These are phyloP conservation scores for Lepidium aucheri DNA, from an alignment of 345 rosid genomes.

Conservation along the genomic window DNA sequence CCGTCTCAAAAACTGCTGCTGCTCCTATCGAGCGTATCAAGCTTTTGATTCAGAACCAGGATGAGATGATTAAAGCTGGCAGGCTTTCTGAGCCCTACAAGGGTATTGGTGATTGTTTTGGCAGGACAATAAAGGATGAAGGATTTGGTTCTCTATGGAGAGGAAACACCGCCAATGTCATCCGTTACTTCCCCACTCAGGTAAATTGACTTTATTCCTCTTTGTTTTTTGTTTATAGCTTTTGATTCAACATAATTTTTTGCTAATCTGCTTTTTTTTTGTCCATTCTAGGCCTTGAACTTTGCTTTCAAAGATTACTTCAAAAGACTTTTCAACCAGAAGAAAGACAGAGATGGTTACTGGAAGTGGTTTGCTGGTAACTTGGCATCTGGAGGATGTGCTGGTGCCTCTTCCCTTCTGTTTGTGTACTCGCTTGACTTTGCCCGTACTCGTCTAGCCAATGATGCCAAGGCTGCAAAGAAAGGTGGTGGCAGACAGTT, in stretches of 20 bases:
- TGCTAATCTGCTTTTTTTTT: neutral
- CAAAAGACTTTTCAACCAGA: constrained; percentile 73
- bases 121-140: constrained; percentile 54
- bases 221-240: neutral
- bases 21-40: constrained; percentile 87
- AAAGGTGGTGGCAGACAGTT: constrained; percentile 88
- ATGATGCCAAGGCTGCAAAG: constrained; percentile 82
- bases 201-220: constrained; percentile 14
- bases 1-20: constrained; percentile 74
- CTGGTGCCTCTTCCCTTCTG: constrained; percentile 80
- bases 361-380: constrained; percentile 92
- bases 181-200: constrained; percentile 90
- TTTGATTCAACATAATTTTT: too few species aligned
- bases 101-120: constrained; percentile 73
- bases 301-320: constrained; percentile 87
- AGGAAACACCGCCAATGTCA: constrained; percentile 84
- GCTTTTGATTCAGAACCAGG: constrained; percentile 80
- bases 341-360: constrained; percentile 78
- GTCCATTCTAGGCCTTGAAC: constrained; percentile 59
- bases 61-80: constrained; percentile 75
- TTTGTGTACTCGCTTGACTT: constrained; percentile 76
- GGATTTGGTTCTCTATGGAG: constrained; percentile 66
- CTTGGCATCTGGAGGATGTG: constrained; percentile 82
- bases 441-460: constrained; percentile 78
- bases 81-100: constrained; percentile 78